Evolutionary conservation across 73 alveolate genomes (phyloP).

Genomic region (Symbiodinium pilosum): DNA sequence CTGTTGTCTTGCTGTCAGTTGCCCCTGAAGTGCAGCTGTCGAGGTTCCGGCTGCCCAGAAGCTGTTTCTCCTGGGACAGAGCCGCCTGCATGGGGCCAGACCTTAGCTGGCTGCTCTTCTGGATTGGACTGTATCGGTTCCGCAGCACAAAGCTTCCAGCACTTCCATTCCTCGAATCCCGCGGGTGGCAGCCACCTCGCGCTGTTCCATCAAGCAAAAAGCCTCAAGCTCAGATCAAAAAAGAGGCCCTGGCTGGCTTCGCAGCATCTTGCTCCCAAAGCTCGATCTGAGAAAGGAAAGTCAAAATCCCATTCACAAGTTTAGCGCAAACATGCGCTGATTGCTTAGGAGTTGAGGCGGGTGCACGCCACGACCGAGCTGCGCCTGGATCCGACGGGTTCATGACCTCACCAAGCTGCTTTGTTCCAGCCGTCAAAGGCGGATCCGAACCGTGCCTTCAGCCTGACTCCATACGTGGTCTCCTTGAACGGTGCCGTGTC

Average conservation of each 20-base stretch:
- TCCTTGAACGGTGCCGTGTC: conserved; percentile 80
- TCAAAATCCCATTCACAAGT: too few species aligned
- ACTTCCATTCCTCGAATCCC: conserved; percentile 87
- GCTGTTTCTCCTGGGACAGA: conserved; percentile 63
- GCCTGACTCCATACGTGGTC: conserved; percentile 59
- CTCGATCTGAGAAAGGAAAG: background rate
- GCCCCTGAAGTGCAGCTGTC: too few species aligned
- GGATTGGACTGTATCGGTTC: too few species aligned
- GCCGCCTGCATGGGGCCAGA: conserved; percentile 93
- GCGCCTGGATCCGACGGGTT: conserved; percentile 73
- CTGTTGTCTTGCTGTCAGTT: too few species aligned
- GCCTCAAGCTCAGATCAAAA: background rate
- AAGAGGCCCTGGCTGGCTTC: conserved; percentile 4
- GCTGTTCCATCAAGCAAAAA: background rate
- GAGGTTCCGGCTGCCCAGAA: conserved; percentile 45
- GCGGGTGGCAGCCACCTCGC: conserved; percentile 55
- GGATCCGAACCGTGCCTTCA: conserved; percentile 33
- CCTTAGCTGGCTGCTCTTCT: background rate
- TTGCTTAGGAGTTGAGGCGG: background rate
- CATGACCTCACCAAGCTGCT: background rate
- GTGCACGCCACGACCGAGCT: conserved; percentile 78
- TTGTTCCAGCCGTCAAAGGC: background rate
- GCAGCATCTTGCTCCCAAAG: conserved; percentile 84
- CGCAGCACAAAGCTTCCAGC: background rate
- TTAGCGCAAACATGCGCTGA: background rate